Conservation (phyloP, 805 yeast species). For the Ogataea trehalophila region DNA sequence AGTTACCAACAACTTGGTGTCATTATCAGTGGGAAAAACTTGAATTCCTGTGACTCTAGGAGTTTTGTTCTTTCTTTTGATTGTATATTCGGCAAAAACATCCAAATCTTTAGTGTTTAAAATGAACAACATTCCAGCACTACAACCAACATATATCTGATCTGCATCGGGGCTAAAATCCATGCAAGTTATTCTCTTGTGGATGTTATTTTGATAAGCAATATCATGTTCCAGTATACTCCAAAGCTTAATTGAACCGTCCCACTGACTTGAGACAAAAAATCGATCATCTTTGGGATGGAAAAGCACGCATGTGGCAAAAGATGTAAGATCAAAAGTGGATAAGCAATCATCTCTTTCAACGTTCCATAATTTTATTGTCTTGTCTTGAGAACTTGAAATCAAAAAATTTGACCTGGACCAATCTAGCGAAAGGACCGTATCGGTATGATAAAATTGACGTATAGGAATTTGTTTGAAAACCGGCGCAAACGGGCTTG, state of each 20-base stretch:
- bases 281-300: slow-evolving; percentile 87
- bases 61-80: slow-evolving; percentile 39
- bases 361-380: slow-evolving; percentile 82
- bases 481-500: slow-evolving; percentile 60
- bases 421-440: slow-evolving; percentile 80
- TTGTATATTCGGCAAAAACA: slow-evolving; percentile 38
- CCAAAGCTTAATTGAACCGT: slow-evolving; percentile 75
- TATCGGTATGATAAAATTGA: slow-evolving; percentile 57
- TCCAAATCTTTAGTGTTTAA: slow-evolving; percentile 63
- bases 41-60: slow-evolving; percentile 76
- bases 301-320: slow-evolving; percentile 74
- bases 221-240: slow-evolving; percentile 71
- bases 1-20: slow-evolving; percentile 46
- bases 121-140: slow-evolving; percentile 61
- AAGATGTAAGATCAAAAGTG: slow-evolving; percentile 68
- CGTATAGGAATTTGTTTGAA: slow-evolving; percentile 64
- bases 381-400: slow-evolving; percentile 79
- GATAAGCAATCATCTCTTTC: slow-evolving; percentile 60
- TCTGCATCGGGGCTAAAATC: slow-evolving; percentile 65
- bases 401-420: slow-evolving; percentile 77
- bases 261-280: slow-evolving; percentile 77
- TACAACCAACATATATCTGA: slow-evolving; percentile 66
- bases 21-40: slow-evolving; percentile 32
- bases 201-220: slow-evolving; percentile 54
- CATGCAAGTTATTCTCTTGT: slow-evolving; percentile 69